Percentiles rank a stretch among this genome's conserved stretches.
Conservation (phyloP, 2,329 filamentous ascomycete genomes). For the Talaromyces albobiverticillius region DNA sequence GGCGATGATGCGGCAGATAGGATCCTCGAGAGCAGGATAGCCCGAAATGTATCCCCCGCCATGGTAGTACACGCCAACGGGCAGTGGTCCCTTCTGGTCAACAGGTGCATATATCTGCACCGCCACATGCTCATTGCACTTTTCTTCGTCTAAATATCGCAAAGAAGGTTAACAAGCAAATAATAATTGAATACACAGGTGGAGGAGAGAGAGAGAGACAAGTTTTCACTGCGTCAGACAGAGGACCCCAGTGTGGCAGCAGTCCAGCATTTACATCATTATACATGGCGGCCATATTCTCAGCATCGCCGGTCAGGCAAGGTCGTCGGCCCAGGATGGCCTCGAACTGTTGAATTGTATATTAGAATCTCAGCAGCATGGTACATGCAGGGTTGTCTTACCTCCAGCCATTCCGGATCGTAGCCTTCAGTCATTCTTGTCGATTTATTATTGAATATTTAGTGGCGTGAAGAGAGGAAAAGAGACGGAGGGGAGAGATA, state of each 20-base stretch:
- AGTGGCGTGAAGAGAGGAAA: too few species aligned
- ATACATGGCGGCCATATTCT: background rate
- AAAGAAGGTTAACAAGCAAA: background rate
- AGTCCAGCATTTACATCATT: background rate
- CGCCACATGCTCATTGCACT: background rate
- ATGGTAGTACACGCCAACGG: constrained; percentile 34
- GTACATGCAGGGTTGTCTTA: background rate
- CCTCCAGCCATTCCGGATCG: constrained; percentile 5
- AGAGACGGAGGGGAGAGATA: too few species aligned
- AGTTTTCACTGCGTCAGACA: background rate
- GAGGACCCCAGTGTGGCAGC: background rate
- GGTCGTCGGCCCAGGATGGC: background rate
- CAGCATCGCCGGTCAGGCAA: background rate
- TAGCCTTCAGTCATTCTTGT: background rate
- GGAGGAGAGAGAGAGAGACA: background rate
- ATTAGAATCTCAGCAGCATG: background rate
- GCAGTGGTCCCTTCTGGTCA: constrained; percentile 18
- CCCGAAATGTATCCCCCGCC: constrained; percentile 36
- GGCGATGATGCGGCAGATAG: constrained; percentile 30
- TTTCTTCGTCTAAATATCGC: background rate
- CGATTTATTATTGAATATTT: too few species aligned
- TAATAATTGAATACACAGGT: too few species aligned
- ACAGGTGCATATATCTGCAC: background rate
- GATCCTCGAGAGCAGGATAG: constrained; percentile 35
- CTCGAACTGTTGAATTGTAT: background rate